Evolutionary conservation across 1,284 basidiomycete genomes (phyloP), one percentile per base, ranked within the genome.

Genomic region (Ceratobasidium sp.): DNA sequence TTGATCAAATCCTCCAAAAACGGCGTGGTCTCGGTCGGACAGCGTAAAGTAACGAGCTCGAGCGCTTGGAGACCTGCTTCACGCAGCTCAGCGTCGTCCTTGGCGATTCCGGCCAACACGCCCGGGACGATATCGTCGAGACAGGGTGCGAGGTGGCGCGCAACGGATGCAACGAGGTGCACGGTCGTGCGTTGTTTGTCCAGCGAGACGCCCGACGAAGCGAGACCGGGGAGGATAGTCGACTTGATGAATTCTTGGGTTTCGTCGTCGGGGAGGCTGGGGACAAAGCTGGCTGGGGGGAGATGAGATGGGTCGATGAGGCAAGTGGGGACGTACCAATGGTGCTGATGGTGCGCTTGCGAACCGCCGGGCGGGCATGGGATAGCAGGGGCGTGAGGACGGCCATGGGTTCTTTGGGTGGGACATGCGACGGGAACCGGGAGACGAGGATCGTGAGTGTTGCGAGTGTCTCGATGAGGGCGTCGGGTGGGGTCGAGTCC

Each of bases 401-500:
- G 13, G 82, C 78, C 13, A 97, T 82, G 2, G 93, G 90, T 56
- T 68, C 65, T 8, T 40, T 45, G 17, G 87, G 75, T 15, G 75
- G 75, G n/a, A 93, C 80, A 71, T 90, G 85, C 38, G 83, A 80
- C 13, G 91, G 90, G 82, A 96, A 96, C 47, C 95, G 90, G 71
- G 85, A 85, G 77, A 96, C 93, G 71, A 98, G 86, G 76, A 98
- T 96, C 8, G 93, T 90, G 20, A 98, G 83, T 69, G 96, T 95
- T 45, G 95, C 91, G 12, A 98, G 84, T 0, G 92, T 92, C 78
- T 98, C 96, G 60, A 97, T 85, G 72, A 90, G 84, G 34, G 89
- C 91, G 78, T 94, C 96, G 53, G 89, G 92, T 3, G 92, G 90
- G 7, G 88, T 92, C 72, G 82, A 80, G 50, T 84, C 77, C 89